Evolutionary conservation across 768 basidiomycete species (phyloP), one percentile per base, ranked within the genome.

Genomic region (Gloeophyllum trabeum): DNA sequence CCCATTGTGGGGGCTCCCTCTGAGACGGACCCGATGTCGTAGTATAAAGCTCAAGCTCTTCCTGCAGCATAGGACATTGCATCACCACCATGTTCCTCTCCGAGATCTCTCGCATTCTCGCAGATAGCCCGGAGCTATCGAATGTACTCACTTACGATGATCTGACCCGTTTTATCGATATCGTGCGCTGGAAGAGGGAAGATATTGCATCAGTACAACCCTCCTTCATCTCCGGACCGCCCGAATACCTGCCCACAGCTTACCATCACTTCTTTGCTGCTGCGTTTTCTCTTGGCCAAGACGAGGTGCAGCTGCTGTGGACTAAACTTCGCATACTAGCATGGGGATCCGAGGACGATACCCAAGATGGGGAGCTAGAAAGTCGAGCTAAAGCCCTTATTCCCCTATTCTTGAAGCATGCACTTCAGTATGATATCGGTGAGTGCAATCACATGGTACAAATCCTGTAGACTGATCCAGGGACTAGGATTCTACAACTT

Each of bases 321-420:
- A 30, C 16, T 30, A 7, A 30, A 16, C 28, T 30, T 7, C 28
- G 28, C 28, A 16, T 7, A 16, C 7, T 30, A 7, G 28, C 28
- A 7, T 30, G 28, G 28, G 10, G 16, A 30, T 30, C 28, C 28
- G 28, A 16, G 16, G 28, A 30, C 28, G n/a, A n/a, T n/a, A n/a
- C n/a, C n/a, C 7, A 7, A 16, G 28, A 30, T 30, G 28, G 28
- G 28, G n/a, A n/a, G n/a, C 7, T 30, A 7, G 28, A 30, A 30
- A 30, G 28, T 7, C 7, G 16, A 30, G 28, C 28, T 30, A 30
- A 30, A 16, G 28, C 28, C 7, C 28, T 45, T 22, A 40, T 48
- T 7, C 32, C 32, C 16, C 20, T 46, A 7, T 51, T 51, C 40
- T 21, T 42, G 19, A 16, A 5, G 6, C 39, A 51, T 24, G 45